Conservation (phyloP, 306 rosid genomes). For the Canavalia gladiata region DNA sequence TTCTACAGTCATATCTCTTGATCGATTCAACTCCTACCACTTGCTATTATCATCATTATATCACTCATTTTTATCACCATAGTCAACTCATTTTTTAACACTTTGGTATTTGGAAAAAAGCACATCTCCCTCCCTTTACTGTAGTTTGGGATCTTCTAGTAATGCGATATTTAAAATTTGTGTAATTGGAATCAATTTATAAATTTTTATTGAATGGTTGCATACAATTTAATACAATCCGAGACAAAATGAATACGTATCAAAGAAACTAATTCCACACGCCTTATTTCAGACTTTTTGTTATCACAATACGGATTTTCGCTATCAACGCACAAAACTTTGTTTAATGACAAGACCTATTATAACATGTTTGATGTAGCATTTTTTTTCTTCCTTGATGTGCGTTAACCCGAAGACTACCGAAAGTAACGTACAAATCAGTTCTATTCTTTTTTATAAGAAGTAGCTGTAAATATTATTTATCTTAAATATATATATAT, state of each 20-base stretch:
- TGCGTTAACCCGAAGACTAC: too few species aligned
- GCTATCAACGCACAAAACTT: not conserved
- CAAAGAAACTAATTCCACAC: not conserved
- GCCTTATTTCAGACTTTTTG: slow-evolving; percentile 1
- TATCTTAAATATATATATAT: too few species aligned
- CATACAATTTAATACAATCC: not conserved
- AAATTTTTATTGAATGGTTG: not conserved
- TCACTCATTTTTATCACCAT: too few species aligned
- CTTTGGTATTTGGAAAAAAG: not conserved
- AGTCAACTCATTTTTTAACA: not conserved
- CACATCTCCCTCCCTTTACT: not conserved
- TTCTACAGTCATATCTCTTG: not conserved
- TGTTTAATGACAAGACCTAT: not conserved
- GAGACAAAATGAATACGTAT: not conserved
- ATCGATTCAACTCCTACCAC: not conserved
- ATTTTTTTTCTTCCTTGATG: too few species aligned
- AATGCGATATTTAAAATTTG: not conserved
- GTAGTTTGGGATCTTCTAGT: not conserved
- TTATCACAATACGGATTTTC: not conserved
- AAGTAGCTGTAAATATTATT: too few species aligned
- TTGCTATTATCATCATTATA: not conserved
- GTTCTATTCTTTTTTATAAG: too few species aligned
- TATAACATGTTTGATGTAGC: too few species aligned
- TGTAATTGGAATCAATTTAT: not conserved
- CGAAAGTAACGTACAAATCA: too few species aligned